Evolutionary conservation across 2,329 filamentous ascomycete species (phyloP).

Genomic region (Aspergillus cejpii): DNA sequence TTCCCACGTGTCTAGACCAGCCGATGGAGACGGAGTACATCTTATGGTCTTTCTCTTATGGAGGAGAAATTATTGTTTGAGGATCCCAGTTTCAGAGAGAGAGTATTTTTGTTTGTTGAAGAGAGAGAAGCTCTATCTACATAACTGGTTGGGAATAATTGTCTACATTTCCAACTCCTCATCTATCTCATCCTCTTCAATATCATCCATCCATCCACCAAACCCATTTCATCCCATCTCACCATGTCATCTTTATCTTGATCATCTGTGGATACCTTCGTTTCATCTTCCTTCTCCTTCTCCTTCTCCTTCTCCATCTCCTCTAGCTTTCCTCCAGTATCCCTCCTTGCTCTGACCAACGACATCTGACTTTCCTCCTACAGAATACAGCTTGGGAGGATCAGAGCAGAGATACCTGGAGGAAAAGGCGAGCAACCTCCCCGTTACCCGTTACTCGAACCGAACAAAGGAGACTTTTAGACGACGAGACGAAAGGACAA

Average conservation of each 20-base stretch:
- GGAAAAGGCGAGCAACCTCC: too few species aligned
- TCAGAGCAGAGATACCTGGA: too few species aligned
- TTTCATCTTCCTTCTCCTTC: conserved; percentile 2
- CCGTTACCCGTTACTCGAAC: background rate
- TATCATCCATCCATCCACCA: too few species aligned
- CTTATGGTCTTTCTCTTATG: too few species aligned
- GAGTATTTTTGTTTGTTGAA: too few species aligned
- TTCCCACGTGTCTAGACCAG: conserved; percentile 30
- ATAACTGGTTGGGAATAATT: too few species aligned
- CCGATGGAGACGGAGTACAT: conserved; percentile 15
- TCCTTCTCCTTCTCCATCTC: conserved; percentile 12
- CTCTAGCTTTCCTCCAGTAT: conserved; percentile 3
- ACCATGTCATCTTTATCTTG: background rate
- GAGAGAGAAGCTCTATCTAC: too few species aligned
- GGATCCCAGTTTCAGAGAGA: conserved; percentile 19
- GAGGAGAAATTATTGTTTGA: conserved; percentile 11
- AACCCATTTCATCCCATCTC: background rate
- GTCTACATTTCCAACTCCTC: too few species aligned
- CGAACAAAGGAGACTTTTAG: too few species aligned
- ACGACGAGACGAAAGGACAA: background rate
- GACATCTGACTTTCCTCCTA: too few species aligned
- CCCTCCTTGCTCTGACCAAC: conserved; percentile 1
- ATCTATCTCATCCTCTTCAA: conserved; percentile 14
- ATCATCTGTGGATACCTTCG: too few species aligned
- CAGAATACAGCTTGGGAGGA: too few species aligned